phyloP scores from a whole-genome alignment of 441 rosid species.

The Gossypium schwendimanii region DNA sequence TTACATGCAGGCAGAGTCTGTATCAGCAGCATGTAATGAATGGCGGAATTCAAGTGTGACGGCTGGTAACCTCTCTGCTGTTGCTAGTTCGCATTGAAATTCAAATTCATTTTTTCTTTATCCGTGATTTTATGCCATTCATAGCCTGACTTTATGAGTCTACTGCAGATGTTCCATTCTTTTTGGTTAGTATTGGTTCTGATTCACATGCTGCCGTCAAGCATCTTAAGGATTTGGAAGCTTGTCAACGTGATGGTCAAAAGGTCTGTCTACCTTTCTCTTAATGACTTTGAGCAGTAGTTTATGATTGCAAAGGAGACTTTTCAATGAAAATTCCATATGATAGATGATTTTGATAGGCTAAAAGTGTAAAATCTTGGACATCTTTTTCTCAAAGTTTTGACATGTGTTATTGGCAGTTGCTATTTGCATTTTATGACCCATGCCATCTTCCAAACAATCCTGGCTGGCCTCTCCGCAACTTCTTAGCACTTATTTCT shows the following conservation, averaged over 20 bases:
- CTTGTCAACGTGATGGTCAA: conserved; percentile 51
- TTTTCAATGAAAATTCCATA: background rate
- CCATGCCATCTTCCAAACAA: conserved; percentile 83
- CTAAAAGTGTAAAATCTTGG: background rate
- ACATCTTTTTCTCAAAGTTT: conserved; percentile 16
- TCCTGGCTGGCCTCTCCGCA: conserved; percentile 98
- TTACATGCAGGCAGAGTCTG: conserved; percentile 54
- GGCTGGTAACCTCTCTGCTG: conserved; percentile 41
- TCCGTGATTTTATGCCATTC: background rate
- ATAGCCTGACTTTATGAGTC: conserved; percentile 3
- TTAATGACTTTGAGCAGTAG: background rate
- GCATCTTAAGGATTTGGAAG: conserved; percentile 69
- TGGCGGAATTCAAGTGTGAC: conserved; percentile 77
- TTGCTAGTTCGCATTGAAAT: conserved; percentile 3
- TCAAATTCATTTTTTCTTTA: background rate
- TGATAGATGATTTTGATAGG: background rate
- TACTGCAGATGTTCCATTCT: conserved; percentile 77
- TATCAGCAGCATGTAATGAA: conserved; percentile 67
- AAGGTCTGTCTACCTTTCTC: conserved; percentile 45
- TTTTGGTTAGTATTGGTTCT: conserved; percentile 46
- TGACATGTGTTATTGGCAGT: conserved; percentile 34
- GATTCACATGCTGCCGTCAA: conserved; percentile 49
- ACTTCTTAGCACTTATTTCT: conserved; percentile 67
- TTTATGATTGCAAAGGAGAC: conserved; percentile 9
- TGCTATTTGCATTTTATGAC: conserved; percentile 81